A percentile compares a stretch with the other conserved stretches of the same genome.
These are phyloP conservation scores for Sporobolomyces phaffii DNA, from an alignment of 768 basidiomycete genomes.

Conservation along the genomic window DNA sequence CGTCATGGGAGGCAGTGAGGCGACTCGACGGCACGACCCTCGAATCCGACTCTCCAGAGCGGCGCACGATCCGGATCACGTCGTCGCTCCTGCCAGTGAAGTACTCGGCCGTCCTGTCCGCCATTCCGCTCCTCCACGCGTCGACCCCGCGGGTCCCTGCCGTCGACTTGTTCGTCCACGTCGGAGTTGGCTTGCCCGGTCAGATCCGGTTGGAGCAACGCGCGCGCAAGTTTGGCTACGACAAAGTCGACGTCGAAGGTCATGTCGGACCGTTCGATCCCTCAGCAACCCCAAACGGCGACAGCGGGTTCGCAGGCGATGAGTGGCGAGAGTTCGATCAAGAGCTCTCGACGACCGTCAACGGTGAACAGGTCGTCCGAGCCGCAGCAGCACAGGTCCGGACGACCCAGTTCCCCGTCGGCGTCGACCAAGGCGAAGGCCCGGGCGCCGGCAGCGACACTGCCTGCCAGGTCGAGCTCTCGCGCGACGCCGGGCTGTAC, in stretches of 20 bases:
- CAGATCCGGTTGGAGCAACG: neutral
- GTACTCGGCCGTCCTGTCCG: neutral
- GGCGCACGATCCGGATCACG: neutral
- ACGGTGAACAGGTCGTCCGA: neutral
- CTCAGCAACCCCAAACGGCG: neutral
- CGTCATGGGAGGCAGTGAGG: conserved; percentile 19
- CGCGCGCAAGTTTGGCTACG: conserved; percentile 11
- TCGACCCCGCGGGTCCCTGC: too few species aligned
- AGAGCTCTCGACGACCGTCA: conserved; percentile 3
- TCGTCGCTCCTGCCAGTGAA: conserved; percentile 21
- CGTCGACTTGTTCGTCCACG: conserved; percentile 16
- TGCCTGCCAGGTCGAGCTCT: neutral
- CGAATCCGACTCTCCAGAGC: neutral
- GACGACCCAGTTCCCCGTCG: too few species aligned
- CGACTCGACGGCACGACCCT: neutral
- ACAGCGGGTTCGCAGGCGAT: neutral
- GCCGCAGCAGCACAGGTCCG: too few species aligned
- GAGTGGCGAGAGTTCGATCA: neutral
- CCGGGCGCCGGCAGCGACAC: too few species aligned
- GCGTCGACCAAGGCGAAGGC: too few species aligned
- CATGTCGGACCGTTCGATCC: neutral
- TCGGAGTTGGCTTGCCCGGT: conserved; percentile 13
- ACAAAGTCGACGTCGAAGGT: conserved; percentile 13
- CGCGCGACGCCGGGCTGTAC: conserved; percentile 5
- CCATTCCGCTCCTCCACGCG: conserved; percentile 3